Percentiles rank a stretch among this genome's conserved stretches.
Conservation (phyloP, 164 flowering plant genomes). For the Magnolia kwangsiensis region DNA sequence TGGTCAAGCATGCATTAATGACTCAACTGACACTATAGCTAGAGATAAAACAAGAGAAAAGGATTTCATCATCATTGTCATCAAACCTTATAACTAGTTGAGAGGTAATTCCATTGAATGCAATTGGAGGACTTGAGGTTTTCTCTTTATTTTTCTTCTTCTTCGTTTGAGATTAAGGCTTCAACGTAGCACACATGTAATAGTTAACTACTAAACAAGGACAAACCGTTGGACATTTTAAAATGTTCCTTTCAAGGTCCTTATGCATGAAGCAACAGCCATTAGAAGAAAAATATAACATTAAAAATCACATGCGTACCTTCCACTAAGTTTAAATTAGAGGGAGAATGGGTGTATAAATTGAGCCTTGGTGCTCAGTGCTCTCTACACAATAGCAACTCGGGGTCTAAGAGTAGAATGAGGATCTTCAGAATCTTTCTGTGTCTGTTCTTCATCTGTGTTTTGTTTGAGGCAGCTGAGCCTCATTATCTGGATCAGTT, state of each 20-base stretch:
- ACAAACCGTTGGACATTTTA: no score
- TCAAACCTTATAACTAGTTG: neutral
- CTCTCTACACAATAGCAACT: neutral
- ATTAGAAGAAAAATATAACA: neutral
- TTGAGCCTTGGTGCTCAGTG: neutral
- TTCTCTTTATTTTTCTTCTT: neutral
- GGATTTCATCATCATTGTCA: neutral
- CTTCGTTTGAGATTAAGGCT: neutral
- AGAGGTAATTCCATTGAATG: neutral
- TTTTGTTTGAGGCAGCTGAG: neutral
- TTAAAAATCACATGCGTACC: neutral
- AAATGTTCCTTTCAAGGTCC: neutral
- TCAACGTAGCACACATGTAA: neutral
- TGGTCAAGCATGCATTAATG: constrained; percentile 2
- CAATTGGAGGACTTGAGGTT: no score
- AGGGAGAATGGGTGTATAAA: neutral
- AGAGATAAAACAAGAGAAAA: neutral
- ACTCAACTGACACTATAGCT: neutral
- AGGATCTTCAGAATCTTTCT: neutral
- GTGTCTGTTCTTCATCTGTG: constrained; percentile 2
- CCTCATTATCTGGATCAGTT: neutral
- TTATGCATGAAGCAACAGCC: neutral
- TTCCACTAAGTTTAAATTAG: neutral
- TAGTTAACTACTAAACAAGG: neutral
- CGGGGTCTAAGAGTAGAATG: constrained; percentile 1